These are phyloP conservation scores for Saccharomyces jurei DNA, from an alignment of 805 yeast genomes.

Conservation along the genomic window DNA sequence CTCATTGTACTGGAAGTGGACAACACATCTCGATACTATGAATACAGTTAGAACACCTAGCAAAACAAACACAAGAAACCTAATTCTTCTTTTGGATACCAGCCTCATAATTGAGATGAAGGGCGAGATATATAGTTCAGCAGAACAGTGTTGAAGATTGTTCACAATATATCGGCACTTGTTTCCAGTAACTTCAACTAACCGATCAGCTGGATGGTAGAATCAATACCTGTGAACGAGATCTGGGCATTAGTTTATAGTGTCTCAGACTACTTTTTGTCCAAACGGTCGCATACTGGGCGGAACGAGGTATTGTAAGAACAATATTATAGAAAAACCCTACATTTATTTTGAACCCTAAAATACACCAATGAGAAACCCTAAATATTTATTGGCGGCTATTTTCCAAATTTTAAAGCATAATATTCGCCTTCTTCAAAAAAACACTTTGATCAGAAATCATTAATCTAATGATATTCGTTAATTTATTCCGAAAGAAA, in stretches of 20 bases:
- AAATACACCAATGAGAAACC: neutral
- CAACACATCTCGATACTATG: slow-evolving; percentile 13
- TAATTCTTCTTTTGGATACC: slow-evolving; percentile 20
- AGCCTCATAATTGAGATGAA: slow-evolving; percentile 10
- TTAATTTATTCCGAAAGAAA: neutral
- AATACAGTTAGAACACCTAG: slow-evolving; percentile 7
- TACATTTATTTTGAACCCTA: neutral
- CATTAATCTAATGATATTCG: too few relatives aligned
- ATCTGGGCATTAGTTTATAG: neutral
- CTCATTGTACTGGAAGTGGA: slow-evolving; percentile 25
- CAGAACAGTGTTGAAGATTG: neutral
- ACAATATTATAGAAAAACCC: neutral
- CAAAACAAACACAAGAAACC: slow-evolving; percentile 9
- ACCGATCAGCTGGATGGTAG: neutral
- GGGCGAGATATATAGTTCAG: neutral
- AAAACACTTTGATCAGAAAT: neutral
- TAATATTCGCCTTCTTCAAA: neutral
- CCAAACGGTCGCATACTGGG: neutral
- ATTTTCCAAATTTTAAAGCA: neutral
- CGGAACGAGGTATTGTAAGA: neutral
- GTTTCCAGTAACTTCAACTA: neutral
- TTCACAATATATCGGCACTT: neutral
- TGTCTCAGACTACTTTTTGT: neutral
- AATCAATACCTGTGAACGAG: neutral
- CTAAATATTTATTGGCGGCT: neutral